Evolutionary conservation across 805 yeast genomes (phyloP).

Genomic region (Saccharomycopsis amapae): DNA sequence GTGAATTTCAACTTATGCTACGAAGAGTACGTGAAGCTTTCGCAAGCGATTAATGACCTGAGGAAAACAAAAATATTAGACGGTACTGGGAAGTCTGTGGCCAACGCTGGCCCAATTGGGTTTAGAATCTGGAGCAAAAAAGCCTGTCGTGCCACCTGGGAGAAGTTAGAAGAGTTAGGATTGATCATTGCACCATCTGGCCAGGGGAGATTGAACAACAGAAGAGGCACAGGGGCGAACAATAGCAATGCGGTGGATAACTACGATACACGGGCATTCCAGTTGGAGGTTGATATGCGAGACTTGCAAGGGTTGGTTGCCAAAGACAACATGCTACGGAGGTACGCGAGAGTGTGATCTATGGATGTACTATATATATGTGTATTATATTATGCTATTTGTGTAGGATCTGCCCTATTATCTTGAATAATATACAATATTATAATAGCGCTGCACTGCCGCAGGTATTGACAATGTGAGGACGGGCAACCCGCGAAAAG

Average conservation of each 20-base stretch:
- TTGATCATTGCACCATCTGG: constrained; percentile 32
- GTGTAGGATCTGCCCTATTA: too few species aligned
- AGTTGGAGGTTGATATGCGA: constrained; percentile 43
- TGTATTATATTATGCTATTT: too few species aligned
- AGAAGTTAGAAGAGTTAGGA: constrained; percentile 48
- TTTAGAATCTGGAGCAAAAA: constrained; percentile 54
- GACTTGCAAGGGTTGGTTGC: constrained; percentile 34
- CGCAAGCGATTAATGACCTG: constrained; percentile 37
- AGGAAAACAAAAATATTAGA: constrained; percentile 28
- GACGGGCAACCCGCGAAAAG: too few species aligned
- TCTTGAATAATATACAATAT: too few species aligned
- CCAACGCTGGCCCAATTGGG: constrained; percentile 25
- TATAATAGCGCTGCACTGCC: too few species aligned
- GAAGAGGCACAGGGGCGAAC: constrained; percentile 30
- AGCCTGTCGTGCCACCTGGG: constrained; percentile 70
- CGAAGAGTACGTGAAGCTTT: constrained; percentile 62
- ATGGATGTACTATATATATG: background rate
- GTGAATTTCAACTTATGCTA: constrained; percentile 72
- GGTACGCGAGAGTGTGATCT: constrained; percentile 9
- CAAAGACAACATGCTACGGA: constrained; percentile 21
- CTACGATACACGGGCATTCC: constrained; percentile 43
- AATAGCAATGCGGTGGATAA: too few species aligned
- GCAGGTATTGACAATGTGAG: too few species aligned
- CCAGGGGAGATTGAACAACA: background rate
- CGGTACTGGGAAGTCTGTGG: background rate